A percentile compares a stretch with the other conserved stretches of the same genome.
These are phyloP conservation scores for Torulaspora quercuum DNA, from an alignment of 805 yeast species.

Conservation along the genomic window DNA sequence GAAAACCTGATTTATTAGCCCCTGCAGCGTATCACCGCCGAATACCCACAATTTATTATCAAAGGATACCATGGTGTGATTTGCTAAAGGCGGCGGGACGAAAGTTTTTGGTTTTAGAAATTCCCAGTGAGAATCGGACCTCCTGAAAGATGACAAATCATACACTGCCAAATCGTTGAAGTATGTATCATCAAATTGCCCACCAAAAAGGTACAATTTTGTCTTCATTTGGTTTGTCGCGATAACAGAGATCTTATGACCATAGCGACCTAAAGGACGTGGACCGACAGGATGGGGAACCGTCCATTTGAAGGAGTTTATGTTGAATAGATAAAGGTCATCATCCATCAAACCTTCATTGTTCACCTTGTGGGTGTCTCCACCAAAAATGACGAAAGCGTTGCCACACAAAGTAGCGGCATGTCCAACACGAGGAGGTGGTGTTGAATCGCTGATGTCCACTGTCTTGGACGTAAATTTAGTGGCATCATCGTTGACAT, in stretches of 20 bases:
- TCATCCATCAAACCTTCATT: conserved; percentile 82
- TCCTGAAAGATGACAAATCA: conserved; percentile 81
- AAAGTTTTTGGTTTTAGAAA: conserved; percentile 52
- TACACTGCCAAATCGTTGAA: conserved; percentile 83
- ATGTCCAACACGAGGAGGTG: conserved; percentile 97
- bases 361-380: conserved; percentile 83
- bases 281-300: conserved; percentile 68
- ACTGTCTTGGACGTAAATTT: conserved; percentile 46
- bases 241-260: conserved; percentile 83
- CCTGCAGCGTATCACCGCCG: conserved; percentile 84
- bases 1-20: conserved; percentile 73
- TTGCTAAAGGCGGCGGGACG: conserved; percentile 72
- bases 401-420: conserved; percentile 88
- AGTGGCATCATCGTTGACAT: conserved; percentile 41
- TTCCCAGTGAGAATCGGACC: conserved; percentile 83
- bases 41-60: conserved; percentile 77
- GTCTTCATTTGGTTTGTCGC: conserved; percentile 56
- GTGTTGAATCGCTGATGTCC: conserved; percentile 73
- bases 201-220: conserved; percentile 82
- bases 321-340: conserved; percentile 80
- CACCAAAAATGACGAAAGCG: conserved; percentile 93
- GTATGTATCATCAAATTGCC: conserved; percentile 79
- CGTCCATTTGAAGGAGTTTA: conserved; percentile 74
- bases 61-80: conserved; percentile 83
- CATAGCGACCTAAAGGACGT: conserved; percentile 90